Evolutionary conservation across 306 rosid genomes (phyloP), one percentile per base, ranked within the genome.

Genomic region (Castanea sativa): DNA sequence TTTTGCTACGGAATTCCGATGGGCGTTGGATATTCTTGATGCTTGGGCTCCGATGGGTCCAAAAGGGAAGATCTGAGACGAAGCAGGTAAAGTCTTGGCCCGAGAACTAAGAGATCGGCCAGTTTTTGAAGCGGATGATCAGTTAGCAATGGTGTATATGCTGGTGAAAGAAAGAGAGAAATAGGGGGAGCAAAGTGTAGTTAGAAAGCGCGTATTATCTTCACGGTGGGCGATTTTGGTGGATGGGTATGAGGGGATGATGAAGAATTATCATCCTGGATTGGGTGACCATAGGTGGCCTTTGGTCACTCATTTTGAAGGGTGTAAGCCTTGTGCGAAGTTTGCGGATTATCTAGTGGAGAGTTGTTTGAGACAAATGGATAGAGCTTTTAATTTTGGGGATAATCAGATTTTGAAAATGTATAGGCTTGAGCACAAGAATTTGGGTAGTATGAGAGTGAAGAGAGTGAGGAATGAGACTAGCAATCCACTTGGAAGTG

Each of bases 21-120:
- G 98, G 97, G 79, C 97, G 3, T 32, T 94, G 73, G 96, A 94
- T 77, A 71, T 94, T 78, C 96, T 94, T 3, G 97, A 94, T 38
- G 89, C 90, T 10, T 94, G 98, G 98, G 94, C 98, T 4, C 93
- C 97, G 0, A 94, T 94, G 97, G 98, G 98, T 14, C 98, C 94
- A 0, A 91, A 90, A 41, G 98, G 97, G 83, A 89, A 85, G 78
- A 69, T 90, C 74, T 74, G 95, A 49, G 97, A 91, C 43, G 97
- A 91, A 4, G 98, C 93, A 0, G 92, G 98, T 84, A 86, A 91
- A 77, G 52, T 93, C 0, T 84, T 93, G 18, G 91, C 98, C 1
- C 51, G 82, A 20, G 95, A 85, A 74, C 91, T 94, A 1, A 92
- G 85, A 35, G 90, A 64, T 18, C 73, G 94, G 19, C 97, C 92